Base-by-base conservation (phyloP, 2,329 filamentous ascomycete species). In the Xylariaceae sp. region DNA sequence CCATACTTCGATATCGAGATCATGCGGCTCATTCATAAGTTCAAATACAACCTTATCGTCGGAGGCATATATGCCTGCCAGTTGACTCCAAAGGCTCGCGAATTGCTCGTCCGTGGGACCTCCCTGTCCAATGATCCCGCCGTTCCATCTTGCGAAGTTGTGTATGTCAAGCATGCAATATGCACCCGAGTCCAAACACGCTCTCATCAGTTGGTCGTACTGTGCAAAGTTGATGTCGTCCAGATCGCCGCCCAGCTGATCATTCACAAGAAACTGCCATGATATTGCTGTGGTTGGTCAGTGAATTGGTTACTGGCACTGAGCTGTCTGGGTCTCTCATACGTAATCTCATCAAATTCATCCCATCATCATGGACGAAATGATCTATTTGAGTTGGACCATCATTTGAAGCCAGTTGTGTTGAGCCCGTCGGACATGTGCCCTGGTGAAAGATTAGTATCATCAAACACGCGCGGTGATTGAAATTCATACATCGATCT, bases 21-120 rank as follows among this genome's bases (percentile, higher is more conserved):
- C 77, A 63, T 86, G 81, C 6, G 84, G 83, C 67, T 84, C 85
- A 67, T 87, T 88, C 83, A 87, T 87, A 40, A 87, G 62, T 12
- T 82, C 83, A 56, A 87, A 85, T 3, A 78, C 72, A 22, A 87
- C 67, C 52, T 77, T 80, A 35, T 72, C 62, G 44, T 81, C 67
- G 6, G 61, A 59, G 18, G 72, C 74, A 65, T 87, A 87, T 61
- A 81, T 80, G 1, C 67, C 70, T 1, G 84, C 83, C 5, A 83
- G 64, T 50, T 78, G 71, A 1, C 61, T 65, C 84, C 84, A 87
- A 5, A 87, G 66, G 39, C 68, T 69, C 3, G 74, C 77, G 56
- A 86, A 82, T 12, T 81, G 67, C 11, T 74, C 77, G 60, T 86
- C 75, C 0, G 74, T 75, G 0, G 82, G 82, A 0, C 82, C 83